phyloP scores from a whole-genome alignment of 805 yeast species.

The Metschnikowia sp. region DNA sequence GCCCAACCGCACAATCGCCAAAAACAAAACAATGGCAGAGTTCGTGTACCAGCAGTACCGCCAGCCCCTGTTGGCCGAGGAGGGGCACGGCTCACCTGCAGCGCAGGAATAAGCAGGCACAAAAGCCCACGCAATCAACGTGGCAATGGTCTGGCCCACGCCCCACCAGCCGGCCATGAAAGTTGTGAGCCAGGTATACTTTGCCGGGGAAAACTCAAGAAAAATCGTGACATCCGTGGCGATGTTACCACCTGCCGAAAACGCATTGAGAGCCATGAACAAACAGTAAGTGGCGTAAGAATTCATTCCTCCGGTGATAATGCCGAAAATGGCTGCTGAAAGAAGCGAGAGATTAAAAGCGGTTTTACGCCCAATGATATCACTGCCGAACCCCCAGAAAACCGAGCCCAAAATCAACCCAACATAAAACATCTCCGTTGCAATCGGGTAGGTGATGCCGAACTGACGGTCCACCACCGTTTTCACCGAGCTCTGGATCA shows the following conservation, averaged over 20 bases:
- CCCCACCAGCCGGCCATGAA: constrained; percentile 53
- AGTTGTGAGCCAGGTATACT: constrained; percentile 50
- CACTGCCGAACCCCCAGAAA: constrained; percentile 57
- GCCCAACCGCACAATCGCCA: constrained; percentile 7
- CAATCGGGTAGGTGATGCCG: constrained; percentile 40
- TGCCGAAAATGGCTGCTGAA: constrained; percentile 47
- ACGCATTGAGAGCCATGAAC: constrained; percentile 42
- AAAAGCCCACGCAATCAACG: constrained; percentile 53
- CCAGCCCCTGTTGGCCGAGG: constrained; percentile 11
- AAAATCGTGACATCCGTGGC: constrained; percentile 53
- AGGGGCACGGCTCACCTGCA: constrained; percentile 9
- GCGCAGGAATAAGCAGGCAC: constrained; percentile 41
- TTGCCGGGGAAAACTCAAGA: constrained; percentile 50
- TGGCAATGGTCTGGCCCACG: constrained; percentile 54
- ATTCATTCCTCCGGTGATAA: constrained; percentile 51
- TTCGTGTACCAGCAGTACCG: constrained; percentile 13
- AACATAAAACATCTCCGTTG: constrained; percentile 43
- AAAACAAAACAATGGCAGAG: constrained; percentile 9
- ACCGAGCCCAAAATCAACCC: constrained; percentile 53
- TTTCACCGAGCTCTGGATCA: constrained; percentile 45
- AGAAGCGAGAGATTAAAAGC: constrained; percentile 52
- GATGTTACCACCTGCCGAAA: constrained; percentile 56
- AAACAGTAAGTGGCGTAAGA: constrained; percentile 49
- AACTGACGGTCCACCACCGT: constrained; percentile 48
- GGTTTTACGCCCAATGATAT: constrained; percentile 50